Base-by-base conservation (phyloP, 2,329 filamentous ascomycete species). In the Sclerotinia glacialis region DNA sequence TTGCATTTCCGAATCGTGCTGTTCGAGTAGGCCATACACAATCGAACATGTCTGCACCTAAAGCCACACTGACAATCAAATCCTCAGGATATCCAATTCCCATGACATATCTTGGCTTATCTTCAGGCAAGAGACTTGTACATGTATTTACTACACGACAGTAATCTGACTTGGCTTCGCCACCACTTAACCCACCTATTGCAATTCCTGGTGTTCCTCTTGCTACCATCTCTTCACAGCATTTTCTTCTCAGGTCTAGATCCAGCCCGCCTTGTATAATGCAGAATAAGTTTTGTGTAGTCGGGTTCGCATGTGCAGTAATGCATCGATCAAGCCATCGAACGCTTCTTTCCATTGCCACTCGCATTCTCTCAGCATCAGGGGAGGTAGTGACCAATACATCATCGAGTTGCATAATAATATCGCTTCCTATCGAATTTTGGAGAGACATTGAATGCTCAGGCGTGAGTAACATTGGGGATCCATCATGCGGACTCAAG, bases 391-490 rank as follows among this genome's bases (percentile, higher is more conserved):
- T 98, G 40, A 93, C 94, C 62, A 99, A 90, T 18, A 99, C 96
- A 78, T 99, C 96, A 81, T 99, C 95, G 5, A 99, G 87, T 79
- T 99, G 96, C 96, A 99, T 99, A 72, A 98, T 97, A 73, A 99
- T 98, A 79, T 99, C 95, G 70, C 92, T 96, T 70, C 95, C 95
- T 74, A 99, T 99, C 65, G 90, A 94, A 79, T 99, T 98, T 77
- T 99, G 95, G 4, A 99, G 84, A 14, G 89, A 89, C 73, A 99
- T 97, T 0, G 95, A 98, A 80, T 98, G 94, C 78, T 99, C 96
- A 0, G 95, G 95, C 0, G 95, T 99, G 56, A 99, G 87, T 14
- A 99, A 87, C 95, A 99, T 98, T 9, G 94, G 94, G 2, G 88
- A 88, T 44, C 93, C 93, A 80, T 98, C 95, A 77, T 99, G 95